These are phyloP conservation scores for Yamadazyma dendronema DNA, from an alignment of 1,139 yeast species.

Conservation along the genomic window DNA sequence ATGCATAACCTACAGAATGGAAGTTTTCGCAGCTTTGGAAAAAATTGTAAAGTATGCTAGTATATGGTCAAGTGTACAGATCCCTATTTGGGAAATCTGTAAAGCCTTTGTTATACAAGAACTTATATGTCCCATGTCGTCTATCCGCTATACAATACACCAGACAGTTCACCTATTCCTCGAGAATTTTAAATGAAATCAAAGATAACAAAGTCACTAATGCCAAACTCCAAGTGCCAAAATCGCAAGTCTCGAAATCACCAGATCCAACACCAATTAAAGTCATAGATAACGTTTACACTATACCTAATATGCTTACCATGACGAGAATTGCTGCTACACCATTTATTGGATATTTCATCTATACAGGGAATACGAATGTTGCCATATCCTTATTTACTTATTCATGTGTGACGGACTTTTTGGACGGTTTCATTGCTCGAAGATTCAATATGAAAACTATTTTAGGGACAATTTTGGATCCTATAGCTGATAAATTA, in stretches of 20 bases:
- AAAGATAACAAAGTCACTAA: neutral
- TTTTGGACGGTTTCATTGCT: conserved; percentile 89
- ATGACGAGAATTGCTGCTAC: conserved; percentile 74
- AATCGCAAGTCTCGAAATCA: neutral
- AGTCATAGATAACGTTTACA: conserved; percentile 58
- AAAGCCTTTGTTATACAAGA: neutral
- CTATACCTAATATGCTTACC: conserved; percentile 84
- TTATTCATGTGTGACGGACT: conserved; percentile 87
- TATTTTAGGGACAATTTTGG: conserved; percentile 85
- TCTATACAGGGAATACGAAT: conserved; percentile 58
- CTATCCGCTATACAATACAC: neutral
- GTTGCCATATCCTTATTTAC: conserved; percentile 72
- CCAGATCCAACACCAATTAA: conserved; percentile 1
- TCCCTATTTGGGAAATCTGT: neutral
- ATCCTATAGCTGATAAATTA: conserved; percentile 93
- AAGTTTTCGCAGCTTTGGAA: conserved; percentile 3
- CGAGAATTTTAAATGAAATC: neutral
- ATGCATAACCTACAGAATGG: neutral
- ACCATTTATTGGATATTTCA: conserved; percentile 79
- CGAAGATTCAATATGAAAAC: conserved; percentile 74
- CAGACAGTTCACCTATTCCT: neutral
- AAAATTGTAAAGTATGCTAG: neutral
- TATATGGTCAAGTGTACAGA: neutral
- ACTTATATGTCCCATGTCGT: neutral
- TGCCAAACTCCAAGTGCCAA: neutral